phyloP scores from a whole-genome alignment of 2,329 filamentous ascomycete genomes.

The Alternaria infectoria region DNA sequence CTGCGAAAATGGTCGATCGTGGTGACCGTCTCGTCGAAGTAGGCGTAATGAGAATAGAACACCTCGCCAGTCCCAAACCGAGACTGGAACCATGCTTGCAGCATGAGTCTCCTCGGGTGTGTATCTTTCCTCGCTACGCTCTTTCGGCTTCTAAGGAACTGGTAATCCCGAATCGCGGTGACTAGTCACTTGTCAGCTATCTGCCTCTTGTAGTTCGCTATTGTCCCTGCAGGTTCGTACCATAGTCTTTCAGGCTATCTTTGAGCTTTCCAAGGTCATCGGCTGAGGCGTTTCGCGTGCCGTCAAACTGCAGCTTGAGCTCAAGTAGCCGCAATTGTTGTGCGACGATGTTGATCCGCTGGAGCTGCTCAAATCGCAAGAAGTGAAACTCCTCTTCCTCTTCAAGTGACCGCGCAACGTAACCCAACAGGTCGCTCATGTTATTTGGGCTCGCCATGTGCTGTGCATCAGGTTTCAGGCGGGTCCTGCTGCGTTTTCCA shows the following conservation, averaged over 20 bases:
- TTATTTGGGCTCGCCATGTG: too few relatives aligned
- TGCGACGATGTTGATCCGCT: too few relatives aligned
- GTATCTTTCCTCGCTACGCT: not conserved
- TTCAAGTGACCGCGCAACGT: too few relatives aligned
- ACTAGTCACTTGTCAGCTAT: not conserved
- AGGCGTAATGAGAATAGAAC: not conserved
- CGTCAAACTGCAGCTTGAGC: too few relatives aligned
- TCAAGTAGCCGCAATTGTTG: too few relatives aligned
- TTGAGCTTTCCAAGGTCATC: not conserved
- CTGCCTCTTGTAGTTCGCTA: not conserved
- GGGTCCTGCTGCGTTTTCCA: too few relatives aligned
- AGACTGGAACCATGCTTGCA: not conserved
- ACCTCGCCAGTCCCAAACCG: not conserved
- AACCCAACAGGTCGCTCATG: too few relatives aligned
- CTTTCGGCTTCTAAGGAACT: not conserved
- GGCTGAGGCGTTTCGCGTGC: too few relatives aligned
- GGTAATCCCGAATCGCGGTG: not conserved
- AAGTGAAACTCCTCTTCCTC: too few relatives aligned
- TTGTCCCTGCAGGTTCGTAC: too few relatives aligned
- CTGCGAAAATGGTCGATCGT: not conserved
- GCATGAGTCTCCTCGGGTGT: not conserved
- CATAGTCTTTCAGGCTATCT: not conserved
- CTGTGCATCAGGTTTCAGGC: too few relatives aligned
- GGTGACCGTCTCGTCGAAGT: not conserved
- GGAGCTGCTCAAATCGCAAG: too few relatives aligned